Evolutionary conservation across 805 yeast species (phyloP).

Genomic region (Candida odintsovae): DNA sequence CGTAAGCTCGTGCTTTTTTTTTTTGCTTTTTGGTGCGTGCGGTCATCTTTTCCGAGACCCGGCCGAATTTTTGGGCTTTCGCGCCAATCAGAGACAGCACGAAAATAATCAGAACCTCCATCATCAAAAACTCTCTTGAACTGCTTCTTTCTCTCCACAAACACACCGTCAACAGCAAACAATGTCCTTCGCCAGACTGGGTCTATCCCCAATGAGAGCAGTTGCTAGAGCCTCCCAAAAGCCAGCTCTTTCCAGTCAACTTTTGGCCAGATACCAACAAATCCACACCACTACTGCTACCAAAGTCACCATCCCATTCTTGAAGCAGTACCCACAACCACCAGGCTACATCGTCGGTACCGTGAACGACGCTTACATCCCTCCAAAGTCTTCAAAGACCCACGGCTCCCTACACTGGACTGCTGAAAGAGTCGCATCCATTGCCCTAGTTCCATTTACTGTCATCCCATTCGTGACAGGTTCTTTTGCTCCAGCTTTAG

Average conservation of each 20-base stretch:
- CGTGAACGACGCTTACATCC: slow-evolving; percentile 79
- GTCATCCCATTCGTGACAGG: slow-evolving; percentile 76
- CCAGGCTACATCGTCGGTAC: slow-evolving; percentile 91
- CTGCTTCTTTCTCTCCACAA: not conserved
- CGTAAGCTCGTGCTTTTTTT: not conserved
- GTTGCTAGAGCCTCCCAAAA: slow-evolving; percentile 1
- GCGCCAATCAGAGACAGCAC: slow-evolving; percentile 8
- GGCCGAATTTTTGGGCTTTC: slow-evolving; percentile 2
- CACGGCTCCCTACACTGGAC: slow-evolving; percentile 95
- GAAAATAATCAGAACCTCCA: slow-evolving; percentile 7
- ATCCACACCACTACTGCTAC: slow-evolving; percentile 25
- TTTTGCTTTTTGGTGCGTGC: not conserved
- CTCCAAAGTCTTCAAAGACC: slow-evolving; percentile 54
- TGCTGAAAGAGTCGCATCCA: slow-evolving; percentile 69
- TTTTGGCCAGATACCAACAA: not conserved
- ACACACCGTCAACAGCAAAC: not conserved
- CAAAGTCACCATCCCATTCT: slow-evolving; percentile 38
- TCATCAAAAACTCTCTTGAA: not conserved
- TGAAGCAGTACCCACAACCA: slow-evolving; percentile 68
- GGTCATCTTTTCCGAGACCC: slow-evolving; percentile 9
- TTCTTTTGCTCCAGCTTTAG: slow-evolving; percentile 60
- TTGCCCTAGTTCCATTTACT: slow-evolving; percentile 71
- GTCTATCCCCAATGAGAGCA: slow-evolving; percentile 5
- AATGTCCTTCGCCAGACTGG: slow-evolving; percentile 8
- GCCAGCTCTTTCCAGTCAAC: slow-evolving; percentile 1